A percentile compares a stretch with the other conserved stretches of the same genome.
phyloP scores from a whole-genome alignment of 2,329 filamentous ascomycete species.

The Rutstroemia sydowiana region DNA sequence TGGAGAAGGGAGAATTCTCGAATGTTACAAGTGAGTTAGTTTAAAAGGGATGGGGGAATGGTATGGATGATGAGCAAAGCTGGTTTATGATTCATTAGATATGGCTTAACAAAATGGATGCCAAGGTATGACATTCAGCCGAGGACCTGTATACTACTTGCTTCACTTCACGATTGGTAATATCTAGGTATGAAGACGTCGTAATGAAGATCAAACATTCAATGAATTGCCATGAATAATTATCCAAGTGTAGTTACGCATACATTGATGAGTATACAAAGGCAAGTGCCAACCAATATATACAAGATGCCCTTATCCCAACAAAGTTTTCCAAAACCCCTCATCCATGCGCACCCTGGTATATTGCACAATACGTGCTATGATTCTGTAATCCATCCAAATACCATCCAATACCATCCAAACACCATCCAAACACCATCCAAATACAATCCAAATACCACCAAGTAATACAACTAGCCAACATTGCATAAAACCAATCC shows the following conservation, averaged over 20 bases:
- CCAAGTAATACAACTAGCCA: no score
- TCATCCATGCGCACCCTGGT: no score
- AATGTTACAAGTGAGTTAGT: slow-evolving; percentile 31
- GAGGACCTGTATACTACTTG: slow-evolving; percentile 26
- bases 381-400: no score
- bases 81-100: slow-evolving; percentile 19
- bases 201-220: background rate
- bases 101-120: slow-evolving; percentile 29
- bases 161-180: slow-evolving; percentile 25
- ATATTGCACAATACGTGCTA: no score
- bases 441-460: no score
- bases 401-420: no score
- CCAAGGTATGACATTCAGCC: slow-evolving; percentile 15
- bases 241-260: background rate
- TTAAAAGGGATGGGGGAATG: slow-evolving; percentile 13
- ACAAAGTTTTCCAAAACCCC: no score
- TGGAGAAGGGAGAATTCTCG: slow-evolving; percentile 94
- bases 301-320: no score
- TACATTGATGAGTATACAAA: no score
- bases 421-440: no score
- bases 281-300: no score
- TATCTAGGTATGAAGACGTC: slow-evolving; percentile 7
- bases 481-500: no score
- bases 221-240: background rate
- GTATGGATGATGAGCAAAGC: slow-evolving; percentile 6